Evolutionary conservation across 2,329 filamentous ascomycete species (phyloP).

Genomic region (Cryphonectria japonica): DNA sequence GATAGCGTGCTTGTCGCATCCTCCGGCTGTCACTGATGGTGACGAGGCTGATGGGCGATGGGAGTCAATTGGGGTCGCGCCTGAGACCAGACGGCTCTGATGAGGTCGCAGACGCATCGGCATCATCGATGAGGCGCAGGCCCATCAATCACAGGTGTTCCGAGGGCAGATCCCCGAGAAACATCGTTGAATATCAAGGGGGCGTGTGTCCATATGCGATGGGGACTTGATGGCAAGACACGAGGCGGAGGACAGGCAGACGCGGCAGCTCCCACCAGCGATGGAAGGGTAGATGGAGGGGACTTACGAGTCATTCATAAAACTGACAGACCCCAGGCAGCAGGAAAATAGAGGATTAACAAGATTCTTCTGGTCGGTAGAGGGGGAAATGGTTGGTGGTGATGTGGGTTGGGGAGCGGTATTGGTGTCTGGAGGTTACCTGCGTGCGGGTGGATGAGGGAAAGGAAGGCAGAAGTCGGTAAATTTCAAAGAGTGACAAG

Average conservation of each 20-base stretch:
- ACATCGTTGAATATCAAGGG: conserved; percentile 42
- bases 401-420: conserved; percentile 32
- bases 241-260: conserved; percentile 35
- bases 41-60: conserved; percentile 52
- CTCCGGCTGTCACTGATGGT: conserved; percentile 47
- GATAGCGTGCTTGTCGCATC: conserved; percentile 50
- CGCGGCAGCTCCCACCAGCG: conserved; percentile 34
- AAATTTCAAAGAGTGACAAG: conserved; percentile 27
- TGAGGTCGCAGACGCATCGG: conserved; percentile 36
- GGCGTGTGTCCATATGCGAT: conserved; percentile 40
- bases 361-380: conserved; percentile 15
- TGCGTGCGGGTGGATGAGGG: conserved; percentile 37
- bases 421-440: conserved; percentile 34
- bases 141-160: conserved; percentile 41
- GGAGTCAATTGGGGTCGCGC: conserved; percentile 48
- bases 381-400: conserved; percentile 21
- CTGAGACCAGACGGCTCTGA: conserved; percentile 31
- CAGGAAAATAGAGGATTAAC: conserved; percentile 32
- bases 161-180: conserved; percentile 34
- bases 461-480: conserved; percentile 30
- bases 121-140: conserved; percentile 40
- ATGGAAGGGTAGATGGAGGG: conserved; percentile 34
- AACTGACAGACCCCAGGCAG: conserved; percentile 46
- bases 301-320: conserved; percentile 60
- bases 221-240: conserved; percentile 43